Evolutionary conservation across 176 grass and related monocot species (phyloP), one percentile per base, ranked within the genome.

Genomic region (Thalia dealbata): DNA sequence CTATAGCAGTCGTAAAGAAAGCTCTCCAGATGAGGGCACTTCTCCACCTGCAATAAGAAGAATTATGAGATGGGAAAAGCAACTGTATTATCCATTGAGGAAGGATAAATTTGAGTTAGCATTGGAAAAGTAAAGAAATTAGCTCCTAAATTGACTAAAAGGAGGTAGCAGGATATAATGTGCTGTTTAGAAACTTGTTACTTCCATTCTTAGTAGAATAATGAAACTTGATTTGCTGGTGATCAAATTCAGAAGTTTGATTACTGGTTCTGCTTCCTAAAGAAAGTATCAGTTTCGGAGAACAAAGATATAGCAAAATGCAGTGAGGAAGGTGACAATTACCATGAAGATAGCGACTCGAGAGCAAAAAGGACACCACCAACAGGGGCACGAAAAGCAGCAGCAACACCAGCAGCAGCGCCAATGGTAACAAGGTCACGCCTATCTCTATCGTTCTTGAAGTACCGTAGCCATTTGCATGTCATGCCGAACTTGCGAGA

Each of bases 361-460:
- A 96, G 82, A 9, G 89, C 89, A 65, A 96, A 90, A 3, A 96
- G 78, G 59, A 96, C 86, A 68, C 93, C 93, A 30, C 93, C 93
- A 10, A 96, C 93, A 0, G 93, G 93, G 1, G 93, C 87, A 10
- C 93, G 93, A 73, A 96, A 96, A 9, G 87, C 93, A 0, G 89
- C 89, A 6, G 82, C 79, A 63, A 92, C 72, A 0, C 93, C 93
- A 3, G 89, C 93, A 71, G 87, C 78, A 23, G 93, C 89, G 11
- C 93, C 93, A 50, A 89, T 90, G 29, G 86, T 92, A 5, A 96
- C 89, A n/a, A 96, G 93, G 61, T 92, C 93, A 8, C 93, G 93
- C 50, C 93, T 83, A 62, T 96, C 93, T 21, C 87, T 78, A 61
- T 96, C 89, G 70, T 96, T 96, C 76, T 92, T 92, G 89, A 96